Percentiles rank a stretch among this genome's conserved stretches.
These are phyloP conservation scores for Hypseocharis bilobata DNA, from an alignment of 441 rosid genomes.

Conservation along the genomic window DNA sequence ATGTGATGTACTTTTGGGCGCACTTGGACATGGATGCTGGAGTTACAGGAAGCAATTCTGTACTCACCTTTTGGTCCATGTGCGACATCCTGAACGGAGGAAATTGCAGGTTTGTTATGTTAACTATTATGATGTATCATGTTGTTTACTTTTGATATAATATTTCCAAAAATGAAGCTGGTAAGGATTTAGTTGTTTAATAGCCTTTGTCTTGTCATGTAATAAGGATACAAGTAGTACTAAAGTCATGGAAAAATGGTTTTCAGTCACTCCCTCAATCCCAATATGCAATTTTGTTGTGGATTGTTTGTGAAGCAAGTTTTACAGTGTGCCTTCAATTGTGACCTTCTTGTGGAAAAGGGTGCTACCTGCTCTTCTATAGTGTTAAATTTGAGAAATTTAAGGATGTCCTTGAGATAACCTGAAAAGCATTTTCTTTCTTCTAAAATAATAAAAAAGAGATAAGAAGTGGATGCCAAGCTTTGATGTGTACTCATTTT, in stretches of 20 bases:
- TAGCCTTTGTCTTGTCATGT: not conserved
- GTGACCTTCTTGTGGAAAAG: not conserved
- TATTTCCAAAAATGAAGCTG: not conserved
- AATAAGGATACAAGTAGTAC: not conserved
- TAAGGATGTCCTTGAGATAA: too few relatives aligned
- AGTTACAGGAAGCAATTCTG: slow-evolving; percentile 35
- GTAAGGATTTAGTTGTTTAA: not conserved
- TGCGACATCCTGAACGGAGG: slow-evolving; percentile 89
- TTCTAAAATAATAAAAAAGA: too few relatives aligned
- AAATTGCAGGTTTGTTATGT: slow-evolving; percentile 59
- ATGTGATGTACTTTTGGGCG: slow-evolving; percentile 84
- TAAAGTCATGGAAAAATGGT: slow-evolving; percentile 1
- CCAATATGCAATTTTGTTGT: not conserved
- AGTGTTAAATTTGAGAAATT: too few relatives aligned
- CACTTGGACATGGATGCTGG: slow-evolving; percentile 52
- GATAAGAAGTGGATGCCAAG: too few relatives aligned
- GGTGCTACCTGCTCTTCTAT: too few relatives aligned
- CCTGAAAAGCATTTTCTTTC: too few relatives aligned
- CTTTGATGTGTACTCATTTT: not conserved
- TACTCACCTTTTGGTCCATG: slow-evolving; percentile 82
- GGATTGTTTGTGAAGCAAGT: not conserved
- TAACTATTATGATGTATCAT: not conserved
- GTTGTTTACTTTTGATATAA: not conserved
- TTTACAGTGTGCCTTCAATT: not conserved
- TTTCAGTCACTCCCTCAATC: slow-evolving; percentile 2